These are phyloP conservation scores for Candida manassasensis DNA, from an alignment of 805 yeast genomes.

Conservation along the genomic window DNA sequence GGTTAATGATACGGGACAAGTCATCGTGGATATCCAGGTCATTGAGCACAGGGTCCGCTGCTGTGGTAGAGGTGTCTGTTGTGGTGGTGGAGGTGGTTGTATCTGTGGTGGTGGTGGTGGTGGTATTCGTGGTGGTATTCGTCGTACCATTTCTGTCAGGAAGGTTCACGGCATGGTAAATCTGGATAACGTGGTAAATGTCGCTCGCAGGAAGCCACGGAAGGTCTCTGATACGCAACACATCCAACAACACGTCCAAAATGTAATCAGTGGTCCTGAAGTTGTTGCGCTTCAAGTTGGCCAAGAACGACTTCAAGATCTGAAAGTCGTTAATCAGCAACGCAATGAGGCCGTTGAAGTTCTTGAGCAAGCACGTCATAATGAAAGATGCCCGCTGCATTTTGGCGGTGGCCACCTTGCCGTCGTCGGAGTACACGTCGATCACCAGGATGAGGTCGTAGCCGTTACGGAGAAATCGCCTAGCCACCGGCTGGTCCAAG, in stretches of 20 bases:
- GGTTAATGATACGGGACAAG: conserved; percentile 40
- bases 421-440: conserved; percentile 11
- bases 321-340: conserved; percentile 53
- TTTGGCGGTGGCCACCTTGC: conserved; percentile 33
- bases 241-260: conserved; percentile 67
- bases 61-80: conserved; percentile 38
- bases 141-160: conserved; percentile 8
- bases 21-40: conserved; percentile 1
- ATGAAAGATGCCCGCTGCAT: conserved; percentile 59
- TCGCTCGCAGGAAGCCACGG: conserved; percentile 42
- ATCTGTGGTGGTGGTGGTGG: conserved; percentile 18
- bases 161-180: conserved; percentile 6
- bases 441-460: conserved; percentile 58
- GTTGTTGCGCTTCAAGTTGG: conserved; percentile 54
- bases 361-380: conserved; percentile 56
- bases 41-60: not conserved
- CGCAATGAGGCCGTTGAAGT: conserved; percentile 72
- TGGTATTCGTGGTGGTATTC: conserved; percentile 11
- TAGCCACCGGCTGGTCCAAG: conserved; percentile 52
- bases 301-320: conserved; percentile 53
- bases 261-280: conserved; percentile 54
- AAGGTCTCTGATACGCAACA: conserved; percentile 55
- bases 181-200: conserved; percentile 18
- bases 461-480: conserved; percentile 54
- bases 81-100: conserved; percentile 9